phyloP scores from a whole-genome alignment of 2,329 filamentous ascomycete species.

The Colletotrichum ledebouriae region DNA sequence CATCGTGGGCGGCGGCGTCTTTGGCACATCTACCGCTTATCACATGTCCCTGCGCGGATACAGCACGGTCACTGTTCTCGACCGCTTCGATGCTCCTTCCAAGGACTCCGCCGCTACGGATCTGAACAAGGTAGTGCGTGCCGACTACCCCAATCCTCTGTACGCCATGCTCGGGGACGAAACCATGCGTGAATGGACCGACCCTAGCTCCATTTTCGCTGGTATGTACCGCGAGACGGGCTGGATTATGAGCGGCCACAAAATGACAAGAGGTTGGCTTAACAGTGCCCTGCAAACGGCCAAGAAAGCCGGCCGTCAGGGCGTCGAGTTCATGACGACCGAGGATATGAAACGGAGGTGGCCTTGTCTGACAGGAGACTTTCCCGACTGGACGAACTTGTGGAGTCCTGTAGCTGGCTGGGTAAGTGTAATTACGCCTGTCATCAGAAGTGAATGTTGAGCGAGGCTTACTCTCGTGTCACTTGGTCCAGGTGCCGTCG shows the following conservation, averaged over 20 bases:
- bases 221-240: conserved; percentile 50
- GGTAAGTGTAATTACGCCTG: conserved; percentile 42
- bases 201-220: conserved; percentile 45
- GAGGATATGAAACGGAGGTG: conserved; percentile 47
- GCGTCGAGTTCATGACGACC: conserved; percentile 47
- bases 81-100: conserved; percentile 46
- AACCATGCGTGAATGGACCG: conserved; percentile 48
- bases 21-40: conserved; percentile 53
- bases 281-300: conserved; percentile 47
- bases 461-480: neutral
- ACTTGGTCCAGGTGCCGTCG: conserved; percentile 38
- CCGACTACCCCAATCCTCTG: conserved; percentile 51
- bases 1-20: conserved; percentile 48
- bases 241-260: conserved; percentile 47
- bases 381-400: conserved; percentile 49
- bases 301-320: conserved; percentile 44
- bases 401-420: conserved; percentile 49
- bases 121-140: conserved; percentile 54
- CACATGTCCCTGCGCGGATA: conserved; percentile 46
- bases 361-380: conserved; percentile 47
- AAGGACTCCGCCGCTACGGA: conserved; percentile 48
- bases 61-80: conserved; percentile 45
- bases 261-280: conserved; percentile 48
- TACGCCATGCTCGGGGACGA: conserved; percentile 49
- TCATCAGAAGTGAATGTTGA: neutral